Conservation (phyloP, 371 early-diverging fungal genomes). For the Mucor plumbeus region DNA sequence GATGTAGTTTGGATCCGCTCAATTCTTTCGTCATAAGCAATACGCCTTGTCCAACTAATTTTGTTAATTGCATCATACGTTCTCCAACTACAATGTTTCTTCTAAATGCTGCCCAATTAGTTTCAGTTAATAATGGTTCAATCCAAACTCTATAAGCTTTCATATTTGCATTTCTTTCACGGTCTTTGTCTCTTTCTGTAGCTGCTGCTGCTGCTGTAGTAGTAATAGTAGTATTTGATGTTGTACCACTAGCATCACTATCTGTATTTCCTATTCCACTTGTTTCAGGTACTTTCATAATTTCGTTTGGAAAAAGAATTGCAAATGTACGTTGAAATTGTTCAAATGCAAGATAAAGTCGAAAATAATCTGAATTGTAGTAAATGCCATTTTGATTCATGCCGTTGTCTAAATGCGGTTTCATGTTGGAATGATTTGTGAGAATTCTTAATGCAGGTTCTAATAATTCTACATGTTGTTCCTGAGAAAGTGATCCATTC, state of each 20-base stretch:
- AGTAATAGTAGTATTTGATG: neutral
- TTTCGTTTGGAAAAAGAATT: conserved; percentile 38
- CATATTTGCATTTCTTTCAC: conserved; percentile 53
- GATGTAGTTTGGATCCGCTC: conserved; percentile 53
- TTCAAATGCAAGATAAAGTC: conserved; percentile 53
- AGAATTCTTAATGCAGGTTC: conserved; percentile 44
- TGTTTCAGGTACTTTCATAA: conserved; percentile 23
- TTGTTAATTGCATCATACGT: conserved; percentile 52
- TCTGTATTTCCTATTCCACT: neutral
- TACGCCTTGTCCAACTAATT: conserved; percentile 49
- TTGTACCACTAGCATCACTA: neutral
- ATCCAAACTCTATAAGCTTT: conserved; percentile 52
- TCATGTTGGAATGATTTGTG: conserved; percentile 50
- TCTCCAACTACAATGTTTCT: conserved; percentile 57
- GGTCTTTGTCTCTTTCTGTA: conserved; percentile 40
- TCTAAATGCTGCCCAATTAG: conserved; percentile 58
- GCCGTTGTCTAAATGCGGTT: conserved; percentile 56
- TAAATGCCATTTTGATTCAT: conserved; percentile 61
- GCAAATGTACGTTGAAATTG: conserved; percentile 52
- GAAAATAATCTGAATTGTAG: conserved; percentile 58
- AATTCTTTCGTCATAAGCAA: conserved; percentile 56
- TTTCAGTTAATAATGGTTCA: conserved; percentile 47
- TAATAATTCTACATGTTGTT: conserved; percentile 37
- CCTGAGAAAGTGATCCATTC: conserved; percentile 21
- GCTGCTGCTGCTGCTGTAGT: conserved; percentile 8